Percentiles rank a stretch among this genome's conserved stretches.
Evolutionary conservation across 2,329 filamentous ascomycete genomes (phyloP).

Genomic region (Neofusicoccum cordaticola): DNA sequence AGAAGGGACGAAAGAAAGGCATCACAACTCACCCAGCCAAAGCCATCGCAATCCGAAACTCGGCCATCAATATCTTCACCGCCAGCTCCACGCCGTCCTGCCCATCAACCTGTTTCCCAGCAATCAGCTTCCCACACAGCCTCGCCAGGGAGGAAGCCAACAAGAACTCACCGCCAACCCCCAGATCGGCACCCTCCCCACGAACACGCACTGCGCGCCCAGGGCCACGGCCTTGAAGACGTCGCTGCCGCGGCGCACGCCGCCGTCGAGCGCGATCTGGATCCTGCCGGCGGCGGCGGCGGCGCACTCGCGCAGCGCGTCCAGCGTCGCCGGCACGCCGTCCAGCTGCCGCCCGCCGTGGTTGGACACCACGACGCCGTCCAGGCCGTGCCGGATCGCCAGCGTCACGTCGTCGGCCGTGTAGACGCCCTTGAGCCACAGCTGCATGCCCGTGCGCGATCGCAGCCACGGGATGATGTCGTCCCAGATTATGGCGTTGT

Average conservation of each 20-base stretch:
- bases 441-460: slow-evolving; percentile 47
- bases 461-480: slow-evolving; percentile 49
- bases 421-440: slow-evolving; percentile 47
- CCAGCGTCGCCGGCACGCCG: slow-evolving; percentile 53
- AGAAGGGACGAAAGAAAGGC: too few species aligned
- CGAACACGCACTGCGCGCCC: slow-evolving; percentile 50
- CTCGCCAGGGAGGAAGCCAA: too few species aligned
- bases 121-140: neutral
- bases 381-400: slow-evolving; percentile 41
- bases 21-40: slow-evolving; percentile 23
- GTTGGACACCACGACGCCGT: slow-evolving; percentile 52
- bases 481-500: slow-evolving; percentile 45
- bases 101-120: slow-evolving; percentile 31
- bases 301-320: slow-evolving; percentile 43
- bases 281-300: slow-evolving; percentile 45
- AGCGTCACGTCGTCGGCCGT: slow-evolving; percentile 42
- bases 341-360: slow-evolving; percentile 52
- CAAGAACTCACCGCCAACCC: slow-evolving; percentile 41
- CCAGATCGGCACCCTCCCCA: slow-evolving; percentile 50
- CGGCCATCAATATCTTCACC: slow-evolving; percentile 39
- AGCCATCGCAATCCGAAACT: slow-evolving; percentile 29
- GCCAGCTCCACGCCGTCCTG: slow-evolving; percentile 41
- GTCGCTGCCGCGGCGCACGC: slow-evolving; percentile 55
- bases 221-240: slow-evolving; percentile 57
- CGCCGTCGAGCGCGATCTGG: slow-evolving; percentile 63